Evolutionary conservation across 495 filamentous ascomycete genomes (phyloP), one percentile per base, ranked within the genome.

Genomic region (Hypoxylon crocopeplum): DNA sequence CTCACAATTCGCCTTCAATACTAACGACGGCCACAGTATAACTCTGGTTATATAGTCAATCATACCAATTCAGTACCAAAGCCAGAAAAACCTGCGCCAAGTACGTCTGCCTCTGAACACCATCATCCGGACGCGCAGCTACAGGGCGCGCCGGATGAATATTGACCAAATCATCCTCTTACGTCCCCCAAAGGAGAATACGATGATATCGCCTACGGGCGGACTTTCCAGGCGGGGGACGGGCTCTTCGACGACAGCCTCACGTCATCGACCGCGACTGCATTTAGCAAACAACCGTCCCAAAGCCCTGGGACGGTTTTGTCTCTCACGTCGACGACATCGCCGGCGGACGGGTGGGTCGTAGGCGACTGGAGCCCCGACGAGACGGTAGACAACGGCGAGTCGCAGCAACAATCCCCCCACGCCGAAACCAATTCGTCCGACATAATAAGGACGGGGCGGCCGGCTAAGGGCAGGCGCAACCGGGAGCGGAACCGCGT

Each of bases 401-500:
- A 38, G n/a, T n/a, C n/a, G n/a, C n/a, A n/a, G n/a, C n/a, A n/a
- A n/a, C n/a, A n/a, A n/a, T n/a, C n/a, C n/a, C n/a, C n/a, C n/a
- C n/a, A n/a, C n/a, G n/a, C n/a, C n/a, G n/a, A n/a, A n/a, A n/a
- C n/a, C n/a, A n/a, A n/a, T n/a, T n/a, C n/a, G n/a, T n/a, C n/a
- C n/a, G n/a, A n/a, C n/a, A n/a, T n/a, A n/a, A n/a, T n/a, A n/a
- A n/a, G n/a, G n/a, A n/a, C n/a, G n/a, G n/a, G n/a, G n/a, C n/a
- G n/a, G n/a, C n/a, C n/a, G n/a, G n/a, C n/a, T n/a, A n/a, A 27
- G 24, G 27, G 12, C 45, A 24, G 39, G 19, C 62, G 62, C 7
- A 64, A 68, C 41, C 69, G 69, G 19, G 84, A 88, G 60, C 83
- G 86, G 33, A 90, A 89, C 53, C 84, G 87, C 1, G 64, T 87